Evolutionary conservation across 306 rosid genomes (phyloP).

Genomic region (Pyrus communis): DNA sequence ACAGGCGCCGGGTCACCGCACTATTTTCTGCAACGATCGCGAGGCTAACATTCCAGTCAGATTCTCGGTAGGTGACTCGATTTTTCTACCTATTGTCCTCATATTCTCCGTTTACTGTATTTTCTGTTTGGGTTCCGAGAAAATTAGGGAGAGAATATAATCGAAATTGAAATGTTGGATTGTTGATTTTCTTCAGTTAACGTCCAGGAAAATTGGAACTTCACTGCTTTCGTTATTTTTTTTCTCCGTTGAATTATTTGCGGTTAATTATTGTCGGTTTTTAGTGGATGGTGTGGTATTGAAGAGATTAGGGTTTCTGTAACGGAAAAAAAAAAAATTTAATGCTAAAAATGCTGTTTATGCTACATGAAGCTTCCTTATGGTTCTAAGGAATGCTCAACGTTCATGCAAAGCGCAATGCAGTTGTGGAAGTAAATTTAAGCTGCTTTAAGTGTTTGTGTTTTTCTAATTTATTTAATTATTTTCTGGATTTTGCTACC

Average conservation of each 20-base stretch:
- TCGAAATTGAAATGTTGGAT: not conserved
- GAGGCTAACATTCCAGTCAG: constrained; percentile 59
- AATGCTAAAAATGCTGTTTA: not conserved
- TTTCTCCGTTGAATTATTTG: not conserved
- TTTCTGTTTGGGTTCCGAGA: not conserved
- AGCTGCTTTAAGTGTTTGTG: not conserved
- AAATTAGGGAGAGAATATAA: not conserved
- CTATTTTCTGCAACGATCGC: constrained; percentile 83
- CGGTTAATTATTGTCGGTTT: not conserved
- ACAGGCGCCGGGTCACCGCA: constrained; percentile 84
- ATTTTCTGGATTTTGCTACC: too few relatives aligned
- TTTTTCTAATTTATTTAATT: not conserved
- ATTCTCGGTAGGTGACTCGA: constrained; percentile 48
- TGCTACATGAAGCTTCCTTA: not conserved
- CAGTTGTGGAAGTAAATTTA: not conserved
- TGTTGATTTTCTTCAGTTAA: not conserved
- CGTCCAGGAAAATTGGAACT: not conserved
- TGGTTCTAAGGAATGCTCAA: not conserved
- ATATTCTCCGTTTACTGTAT: not conserved
- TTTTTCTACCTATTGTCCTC: not conserved
- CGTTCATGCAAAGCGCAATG: not conserved
- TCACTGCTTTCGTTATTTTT: not conserved
- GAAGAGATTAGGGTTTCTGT: not conserved
- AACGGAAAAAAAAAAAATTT: not conserved
- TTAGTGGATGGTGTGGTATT: not conserved